Percentiles rank a stretch among this genome's conserved stretches.
phyloP scores from a whole-genome alignment of 345 rosid genomes.

The Eutrema japonicum region DNA sequence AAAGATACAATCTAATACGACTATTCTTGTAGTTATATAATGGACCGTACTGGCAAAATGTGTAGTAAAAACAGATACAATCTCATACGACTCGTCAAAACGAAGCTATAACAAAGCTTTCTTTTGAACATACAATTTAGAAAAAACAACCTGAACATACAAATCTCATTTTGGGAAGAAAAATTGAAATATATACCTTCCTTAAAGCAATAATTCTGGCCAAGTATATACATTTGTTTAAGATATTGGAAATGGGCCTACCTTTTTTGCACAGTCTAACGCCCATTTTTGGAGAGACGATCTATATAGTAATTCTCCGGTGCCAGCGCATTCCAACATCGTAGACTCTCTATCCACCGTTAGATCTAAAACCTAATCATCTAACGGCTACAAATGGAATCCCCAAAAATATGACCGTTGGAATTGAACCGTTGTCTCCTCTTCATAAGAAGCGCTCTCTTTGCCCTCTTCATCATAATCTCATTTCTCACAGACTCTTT shows the following conservation, averaged over 20 bases:
- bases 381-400: slow-evolving; percentile 23
- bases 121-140: too few species aligned
- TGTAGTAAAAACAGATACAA: background rate
- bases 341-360: slow-evolving; percentile 24
- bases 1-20: too few species aligned
- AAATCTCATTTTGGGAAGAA: background rate
- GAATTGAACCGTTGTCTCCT: slow-evolving; percentile 40
- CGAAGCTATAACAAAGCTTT: too few species aligned
- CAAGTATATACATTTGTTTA: background rate
- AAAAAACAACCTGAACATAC: background rate
- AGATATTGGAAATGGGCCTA: background rate
- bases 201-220: background rate
- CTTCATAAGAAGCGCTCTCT: slow-evolving; percentile 44
- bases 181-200: background rate
- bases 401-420: slow-evolving; percentile 44
- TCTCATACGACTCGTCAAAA: too few species aligned
- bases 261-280: slow-evolving; percentile 36
- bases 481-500: slow-evolving; percentile 33
- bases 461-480: slow-evolving; percentile 20
- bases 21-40: background rate
- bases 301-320: background rate
- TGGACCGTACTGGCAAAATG: background rate
- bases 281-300: slow-evolving; percentile 11
- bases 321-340: slow-evolving; percentile 31
- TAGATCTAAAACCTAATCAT: slow-evolving; percentile 27